phyloP scores from a whole-genome alignment of 2,329 filamentous ascomycete genomes.

The Stemphylium vesicarium region DNA sequence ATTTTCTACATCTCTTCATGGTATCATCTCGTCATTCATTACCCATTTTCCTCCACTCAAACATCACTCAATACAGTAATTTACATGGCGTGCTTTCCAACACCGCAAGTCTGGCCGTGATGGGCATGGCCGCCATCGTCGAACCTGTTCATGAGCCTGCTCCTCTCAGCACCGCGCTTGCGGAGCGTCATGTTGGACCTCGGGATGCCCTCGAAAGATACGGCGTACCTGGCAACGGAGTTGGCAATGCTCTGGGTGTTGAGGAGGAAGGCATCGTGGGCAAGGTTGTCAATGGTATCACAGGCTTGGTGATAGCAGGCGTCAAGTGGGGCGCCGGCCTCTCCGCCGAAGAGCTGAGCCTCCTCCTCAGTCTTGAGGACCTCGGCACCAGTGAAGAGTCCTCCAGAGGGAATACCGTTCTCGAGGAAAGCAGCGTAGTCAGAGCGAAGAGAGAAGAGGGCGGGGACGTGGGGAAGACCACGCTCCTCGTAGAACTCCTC shows the following conservation, averaged over 20 bases:
- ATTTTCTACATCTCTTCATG: background rate
- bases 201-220: constrained; percentile 46
- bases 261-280: constrained; percentile 45
- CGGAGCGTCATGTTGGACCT: constrained; percentile 33
- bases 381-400: constrained; percentile 51
- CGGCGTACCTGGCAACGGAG: constrained; percentile 47
- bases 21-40: constrained; percentile 1
- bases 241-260: constrained; percentile 50
- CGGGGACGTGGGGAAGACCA: constrained; percentile 40
- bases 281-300: constrained; percentile 47
- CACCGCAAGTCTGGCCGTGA: constrained; percentile 32
- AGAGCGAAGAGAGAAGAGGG: constrained; percentile 48
- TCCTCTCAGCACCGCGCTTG: constrained; percentile 39
- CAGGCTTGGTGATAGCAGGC: constrained; percentile 48
- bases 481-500: constrained; percentile 46
- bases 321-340: constrained; percentile 47
- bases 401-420: constrained; percentile 49
- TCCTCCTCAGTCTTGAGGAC: constrained; percentile 49
- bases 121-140: constrained; percentile 38
- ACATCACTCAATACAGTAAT: background rate
- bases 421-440: constrained; percentile 52
- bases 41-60: background rate
- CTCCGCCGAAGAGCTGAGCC: constrained; percentile 45
- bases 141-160: constrained; percentile 30
- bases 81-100: constrained; percentile 27